Percentiles rank a stretch among this genome's conserved stretches.
Evolutionary conservation across 768 basidiomycete species (phyloP).

Genomic region (Mycena leptocephala): DNA sequence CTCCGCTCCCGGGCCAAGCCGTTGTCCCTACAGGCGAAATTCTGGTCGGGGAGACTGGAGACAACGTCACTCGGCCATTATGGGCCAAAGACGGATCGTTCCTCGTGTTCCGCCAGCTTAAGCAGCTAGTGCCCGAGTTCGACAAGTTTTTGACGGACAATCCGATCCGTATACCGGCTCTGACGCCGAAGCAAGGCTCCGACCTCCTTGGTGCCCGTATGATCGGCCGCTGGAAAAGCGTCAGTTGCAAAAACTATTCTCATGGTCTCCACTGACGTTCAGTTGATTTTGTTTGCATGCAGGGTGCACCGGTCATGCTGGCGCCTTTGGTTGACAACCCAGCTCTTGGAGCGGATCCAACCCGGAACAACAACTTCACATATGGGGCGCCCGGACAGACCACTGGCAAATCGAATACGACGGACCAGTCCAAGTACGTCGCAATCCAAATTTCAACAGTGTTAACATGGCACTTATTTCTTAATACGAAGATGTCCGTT

Average conservation of each 20-base stretch:
- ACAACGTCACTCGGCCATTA: too few relatives aligned
- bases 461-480: too few relatives aligned
- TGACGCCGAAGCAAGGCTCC: slow-evolving; percentile 42
- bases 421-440: too few relatives aligned
- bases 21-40: slow-evolving; percentile 33
- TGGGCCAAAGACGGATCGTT: slow-evolving; percentile 50
- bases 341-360: slow-evolving; percentile 21
- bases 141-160: slow-evolving; percentile 40
- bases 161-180: slow-evolving; percentile 27
- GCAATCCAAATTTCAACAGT: not conserved
- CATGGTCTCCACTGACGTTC: not conserved
- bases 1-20: slow-evolving; percentile 34
- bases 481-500: slow-evolving; percentile 32
- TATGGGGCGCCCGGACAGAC: slow-evolving; percentile 15
- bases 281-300: slow-evolving; percentile 36
- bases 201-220: slow-evolving; percentile 50
- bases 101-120: too few relatives aligned
- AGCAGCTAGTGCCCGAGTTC: slow-evolving; percentile 52
- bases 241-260: slow-evolving; percentile 2
- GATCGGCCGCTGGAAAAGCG: slow-evolving; percentile 52
- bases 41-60: slow-evolving; percentile 45
- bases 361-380: slow-evolving; percentile 29
- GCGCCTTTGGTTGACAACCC: slow-evolving; percentile 36
- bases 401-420: too few relatives aligned
- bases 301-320: slow-evolving; percentile 37